Conservation (phyloP, 169 alveolate species). For the Prorocentrum cordatum region DNA sequence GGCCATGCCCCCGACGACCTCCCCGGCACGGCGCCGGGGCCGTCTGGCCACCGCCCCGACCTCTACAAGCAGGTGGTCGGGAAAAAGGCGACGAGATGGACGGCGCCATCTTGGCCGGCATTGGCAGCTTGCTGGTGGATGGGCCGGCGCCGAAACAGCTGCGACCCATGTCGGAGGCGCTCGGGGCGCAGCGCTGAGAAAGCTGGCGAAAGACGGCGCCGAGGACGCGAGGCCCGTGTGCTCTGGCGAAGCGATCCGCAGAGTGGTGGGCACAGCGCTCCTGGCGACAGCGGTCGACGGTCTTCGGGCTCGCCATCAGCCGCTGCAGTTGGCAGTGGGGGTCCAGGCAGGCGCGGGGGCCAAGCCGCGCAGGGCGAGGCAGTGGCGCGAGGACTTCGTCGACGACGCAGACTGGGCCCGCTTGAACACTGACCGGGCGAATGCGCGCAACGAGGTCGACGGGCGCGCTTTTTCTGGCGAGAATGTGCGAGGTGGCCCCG, state of each 20-base stretch:
- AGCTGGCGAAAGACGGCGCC: neutral
- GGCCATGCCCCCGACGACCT: too few species aligned
- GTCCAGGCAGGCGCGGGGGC: neutral
- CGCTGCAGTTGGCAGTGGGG: slow-evolving; percentile 7
- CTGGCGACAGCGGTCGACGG: neutral
- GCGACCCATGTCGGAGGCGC: slow-evolving; percentile 3
- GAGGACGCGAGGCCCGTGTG: neutral
- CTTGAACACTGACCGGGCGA: neutral
- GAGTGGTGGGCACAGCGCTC: slow-evolving; percentile 3
- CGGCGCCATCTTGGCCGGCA: too few species aligned
- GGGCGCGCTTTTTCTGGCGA: neutral
- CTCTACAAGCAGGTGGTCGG: too few species aligned
- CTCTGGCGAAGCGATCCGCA: slow-evolving; percentile 9
- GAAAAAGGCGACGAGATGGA: too few species aligned
- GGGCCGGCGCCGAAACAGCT: neutral
- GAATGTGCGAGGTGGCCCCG: slow-evolving; percentile 5
- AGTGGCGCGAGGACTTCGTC: neutral
- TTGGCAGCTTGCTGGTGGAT: neutral
- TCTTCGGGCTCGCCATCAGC: neutral
- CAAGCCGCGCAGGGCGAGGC: neutral
- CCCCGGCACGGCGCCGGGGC: too few species aligned
- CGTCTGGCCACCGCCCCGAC: too few species aligned
- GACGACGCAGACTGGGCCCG: neutral
- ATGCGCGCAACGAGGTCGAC: slow-evolving; percentile 15
- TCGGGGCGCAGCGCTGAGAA: neutral